A percentile compares a stretch with the other conserved stretches of the same genome.
phyloP scores from a whole-genome alignment of 768 basidiomycete species.

The Auricularia auricula-judae region DNA sequence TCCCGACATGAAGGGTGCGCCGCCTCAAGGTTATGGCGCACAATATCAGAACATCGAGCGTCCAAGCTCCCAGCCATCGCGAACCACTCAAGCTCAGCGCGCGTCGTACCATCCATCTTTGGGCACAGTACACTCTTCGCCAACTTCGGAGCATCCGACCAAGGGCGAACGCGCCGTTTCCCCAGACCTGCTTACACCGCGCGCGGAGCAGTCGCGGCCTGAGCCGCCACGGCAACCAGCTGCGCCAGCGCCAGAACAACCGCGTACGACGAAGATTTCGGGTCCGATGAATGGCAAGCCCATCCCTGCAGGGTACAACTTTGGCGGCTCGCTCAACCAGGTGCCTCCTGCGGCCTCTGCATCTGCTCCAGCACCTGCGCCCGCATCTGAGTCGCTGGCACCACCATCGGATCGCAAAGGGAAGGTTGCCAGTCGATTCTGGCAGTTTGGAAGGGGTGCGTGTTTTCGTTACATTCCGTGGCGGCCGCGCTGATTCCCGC shows the following conservation, averaged over 20 bases:
- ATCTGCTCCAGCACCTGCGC: slow-evolving; percentile 25
- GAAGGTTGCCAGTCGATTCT: slow-evolving; percentile 87
- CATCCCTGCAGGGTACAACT: slow-evolving; percentile 85
- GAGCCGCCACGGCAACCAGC: background rate
- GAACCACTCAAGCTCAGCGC: slow-evolving; percentile 39
- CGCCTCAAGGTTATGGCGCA: slow-evolving; percentile 25
- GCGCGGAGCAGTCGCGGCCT: background rate
- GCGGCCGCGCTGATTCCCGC: slow-evolving; percentile 3
- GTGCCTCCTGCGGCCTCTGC: background rate
- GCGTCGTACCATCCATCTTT: slow-evolving; percentile 58
- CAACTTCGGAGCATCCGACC: slow-evolving; percentile 15
- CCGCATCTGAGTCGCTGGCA: slow-evolving; percentile 19
- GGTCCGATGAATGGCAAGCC: slow-evolving; percentile 76
- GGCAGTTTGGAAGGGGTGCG: slow-evolving; percentile 63
- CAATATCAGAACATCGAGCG: slow-evolving; percentile 25
- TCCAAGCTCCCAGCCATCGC: slow-evolving; percentile 46
- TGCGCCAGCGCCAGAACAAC: background rate
- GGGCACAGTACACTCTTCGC: slow-evolving; percentile 37
- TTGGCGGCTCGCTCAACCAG: slow-evolving; percentile 34
- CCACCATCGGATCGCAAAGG: slow-evolving; percentile 54
- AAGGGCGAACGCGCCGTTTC: background rate
- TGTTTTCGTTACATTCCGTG: background rate
- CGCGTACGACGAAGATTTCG: slow-evolving; percentile 53
- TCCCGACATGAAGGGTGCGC: slow-evolving; percentile 34
- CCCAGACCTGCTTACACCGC: background rate